Percentiles rank a stretch among this genome's conserved stretches.
phyloP scores from a whole-genome alignment of 2,329 filamentous ascomycete species.

The Fusarium sarcochroum region DNA sequence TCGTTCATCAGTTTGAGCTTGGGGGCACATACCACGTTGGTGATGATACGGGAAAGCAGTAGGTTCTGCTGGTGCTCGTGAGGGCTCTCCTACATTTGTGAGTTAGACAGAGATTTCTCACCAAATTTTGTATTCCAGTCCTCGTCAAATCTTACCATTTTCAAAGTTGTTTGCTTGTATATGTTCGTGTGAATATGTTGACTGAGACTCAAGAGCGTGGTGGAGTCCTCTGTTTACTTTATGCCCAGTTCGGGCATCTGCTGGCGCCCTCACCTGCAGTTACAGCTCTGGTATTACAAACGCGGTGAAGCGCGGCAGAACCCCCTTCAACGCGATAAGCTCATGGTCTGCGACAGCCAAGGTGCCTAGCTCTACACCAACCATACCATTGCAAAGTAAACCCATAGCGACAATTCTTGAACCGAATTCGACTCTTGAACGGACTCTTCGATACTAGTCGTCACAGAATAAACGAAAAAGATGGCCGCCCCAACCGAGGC shows the following conservation, averaged over 20 bases:
- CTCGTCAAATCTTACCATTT: slow-evolving; percentile 29
- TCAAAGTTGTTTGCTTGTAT: not conserved
- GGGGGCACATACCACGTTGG: slow-evolving; percentile 83
- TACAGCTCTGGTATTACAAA: slow-evolving; percentile 9
- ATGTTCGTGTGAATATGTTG: not conserved
- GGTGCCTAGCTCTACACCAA: not conserved
- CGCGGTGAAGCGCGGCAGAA: slow-evolving; percentile 57
- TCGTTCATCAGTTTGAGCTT: not conserved
- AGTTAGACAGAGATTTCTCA: not conserved
- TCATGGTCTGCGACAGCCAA: slow-evolving; percentile 17
- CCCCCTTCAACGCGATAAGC: slow-evolving; percentile 24
- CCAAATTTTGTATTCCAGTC: no score
- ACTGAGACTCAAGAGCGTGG: slow-evolving; percentile 2
- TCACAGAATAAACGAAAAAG: slow-evolving; percentile 56
- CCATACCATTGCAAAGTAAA: slow-evolving; percentile 1
- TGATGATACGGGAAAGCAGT: slow-evolving; percentile 94
- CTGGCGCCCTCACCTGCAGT: slow-evolving; percentile 5
- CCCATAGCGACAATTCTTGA: not conserved
- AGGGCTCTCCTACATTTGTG: slow-evolving; percentile 80
- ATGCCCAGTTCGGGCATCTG: slow-evolving; percentile 8
- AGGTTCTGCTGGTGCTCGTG: slow-evolving; percentile 98
- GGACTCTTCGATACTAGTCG: not conserved
- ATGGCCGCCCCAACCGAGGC: slow-evolving; percentile 77
- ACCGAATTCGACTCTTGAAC: not conserved
- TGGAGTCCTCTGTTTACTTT: slow-evolving; percentile 44